Conservation (phyloP, 768 basidiomycete species). For the Lactarius trivialis region DNA sequence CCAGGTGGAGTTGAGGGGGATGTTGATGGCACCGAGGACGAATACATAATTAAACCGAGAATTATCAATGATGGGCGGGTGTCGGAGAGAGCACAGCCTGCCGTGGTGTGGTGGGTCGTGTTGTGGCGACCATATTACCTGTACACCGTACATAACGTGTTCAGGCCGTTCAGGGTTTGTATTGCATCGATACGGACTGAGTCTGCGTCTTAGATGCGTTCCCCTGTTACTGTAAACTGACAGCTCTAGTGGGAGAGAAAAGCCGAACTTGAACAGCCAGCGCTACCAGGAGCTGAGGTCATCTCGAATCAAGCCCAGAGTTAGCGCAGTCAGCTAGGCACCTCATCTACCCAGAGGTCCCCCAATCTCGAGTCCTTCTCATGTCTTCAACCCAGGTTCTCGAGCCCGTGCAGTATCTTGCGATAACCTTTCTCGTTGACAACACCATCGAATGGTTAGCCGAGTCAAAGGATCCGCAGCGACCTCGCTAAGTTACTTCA, state of each 20-base stretch:
- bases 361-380: neutral
- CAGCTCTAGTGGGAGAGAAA: neutral
- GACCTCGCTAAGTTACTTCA: neutral
- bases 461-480: neutral
- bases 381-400: neutral
- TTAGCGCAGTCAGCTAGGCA: neutral
- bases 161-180: neutral
- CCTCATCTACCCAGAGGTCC: neutral
- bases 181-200: neutral
- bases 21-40: slow-evolving; percentile 13
- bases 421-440: slow-evolving; percentile 31
- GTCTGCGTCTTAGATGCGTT: neutral
- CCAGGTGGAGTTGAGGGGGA: slow-evolving; percentile 6
- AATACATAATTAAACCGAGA: slow-evolving; percentile 2
- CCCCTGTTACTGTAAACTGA: neutral
- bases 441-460: slow-evolving; percentile 36
- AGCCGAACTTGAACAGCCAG: neutral
- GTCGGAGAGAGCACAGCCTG: neutral
- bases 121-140: neutral
- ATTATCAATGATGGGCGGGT: neutral
- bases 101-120: neutral
- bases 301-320: neutral
- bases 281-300: neutral
- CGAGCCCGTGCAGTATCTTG: slow-evolving; percentile 19
- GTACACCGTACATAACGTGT: neutral